phyloP scores from a whole-genome alignment of 179 eudicot species.

The Drosera spatulata region DNA sequence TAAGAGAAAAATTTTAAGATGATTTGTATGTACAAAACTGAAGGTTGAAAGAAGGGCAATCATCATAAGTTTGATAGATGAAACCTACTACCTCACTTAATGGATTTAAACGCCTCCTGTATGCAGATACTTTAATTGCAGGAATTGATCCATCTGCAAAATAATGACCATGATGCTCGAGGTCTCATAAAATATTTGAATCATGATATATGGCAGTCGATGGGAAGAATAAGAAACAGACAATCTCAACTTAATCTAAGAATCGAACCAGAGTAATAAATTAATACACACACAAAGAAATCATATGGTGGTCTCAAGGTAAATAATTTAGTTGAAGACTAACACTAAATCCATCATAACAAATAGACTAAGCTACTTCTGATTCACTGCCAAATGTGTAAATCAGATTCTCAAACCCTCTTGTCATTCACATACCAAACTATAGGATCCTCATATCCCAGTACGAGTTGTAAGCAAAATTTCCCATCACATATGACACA shows the following conservation, averaged over 20 bases:
- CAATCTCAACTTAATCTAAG: not conserved
- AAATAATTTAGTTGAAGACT: not conserved
- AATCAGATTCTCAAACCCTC: not conserved
- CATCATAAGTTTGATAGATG: conserved; percentile 1
- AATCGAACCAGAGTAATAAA: not conserved
- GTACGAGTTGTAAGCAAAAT: too few relatives aligned
- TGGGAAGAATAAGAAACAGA: not conserved
- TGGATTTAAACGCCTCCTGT: conserved; percentile 64
- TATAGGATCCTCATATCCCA: too few relatives aligned
- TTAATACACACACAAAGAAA: not conserved
- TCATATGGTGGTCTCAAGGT: not conserved
- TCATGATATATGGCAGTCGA: not conserved
- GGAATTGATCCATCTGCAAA: conserved; percentile 85
- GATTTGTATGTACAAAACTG: not conserved
- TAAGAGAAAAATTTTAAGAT: conserved; percentile 3
- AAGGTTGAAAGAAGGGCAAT: not conserved
- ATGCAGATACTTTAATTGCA: conserved; percentile 71
- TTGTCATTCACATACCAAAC: too few relatives aligned
- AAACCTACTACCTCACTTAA: conserved; percentile 41
- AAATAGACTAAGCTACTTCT: too few relatives aligned
- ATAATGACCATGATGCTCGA: not conserved
- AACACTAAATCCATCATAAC: too few relatives aligned
- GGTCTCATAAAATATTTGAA: not conserved
- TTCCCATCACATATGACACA: too few relatives aligned
- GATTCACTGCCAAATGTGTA: too few relatives aligned